Evolutionary conservation across 768 basidiomycete genomes (phyloP), one percentile per base, ranked within the genome.

Genomic region (Grammothele lineata): DNA sequence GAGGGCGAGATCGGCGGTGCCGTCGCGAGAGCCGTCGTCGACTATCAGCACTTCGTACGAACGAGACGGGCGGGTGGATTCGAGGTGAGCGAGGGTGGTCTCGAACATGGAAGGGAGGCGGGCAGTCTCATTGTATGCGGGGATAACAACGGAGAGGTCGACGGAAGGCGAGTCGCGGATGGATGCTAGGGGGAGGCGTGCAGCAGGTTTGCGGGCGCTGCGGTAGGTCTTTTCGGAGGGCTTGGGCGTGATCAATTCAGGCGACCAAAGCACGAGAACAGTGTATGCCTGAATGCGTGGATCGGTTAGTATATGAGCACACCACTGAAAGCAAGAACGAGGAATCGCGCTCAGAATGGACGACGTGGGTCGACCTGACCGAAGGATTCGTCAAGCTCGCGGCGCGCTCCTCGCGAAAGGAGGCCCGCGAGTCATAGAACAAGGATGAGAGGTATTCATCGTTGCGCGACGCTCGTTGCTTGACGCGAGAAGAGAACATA

Each of bases 111-210:
- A 62, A 0, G 83, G 86, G n/a, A 97, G 71, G 15, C 94, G 80
- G n/a, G 75, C 67, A 4, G 79, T 78, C 66, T 96, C 94, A 59
- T 96, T 96, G 75, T 83, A 97, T 0, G 94, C 93, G 10, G 94
- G 94, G 9, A 96, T 80, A 56, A 96, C 75, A 57, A 97, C 75
- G 23, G 82, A 83, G 33, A 97, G 72, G 59, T 85, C 85, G 40
- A 92, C 73, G 0, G 76, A 70, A 35, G 78, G 71, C 0, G 74
- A 64, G 43, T 83, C 77, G n/a, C 71, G 57, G 24, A 87, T 70
- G 5, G 69, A 71, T 14, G 81, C 69, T 4, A 90, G 69, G 1
- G 78, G 78, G n/a, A 65, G 67, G 1, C 77, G 73, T n/a, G 70
- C 75, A 18, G 69, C 68, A 15, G 80, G 75, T 25, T 76, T 77